phyloP scores from a whole-genome alignment of 225 moss, liverwort and hornwort genomes.

The Bryum argenteum region DNA sequence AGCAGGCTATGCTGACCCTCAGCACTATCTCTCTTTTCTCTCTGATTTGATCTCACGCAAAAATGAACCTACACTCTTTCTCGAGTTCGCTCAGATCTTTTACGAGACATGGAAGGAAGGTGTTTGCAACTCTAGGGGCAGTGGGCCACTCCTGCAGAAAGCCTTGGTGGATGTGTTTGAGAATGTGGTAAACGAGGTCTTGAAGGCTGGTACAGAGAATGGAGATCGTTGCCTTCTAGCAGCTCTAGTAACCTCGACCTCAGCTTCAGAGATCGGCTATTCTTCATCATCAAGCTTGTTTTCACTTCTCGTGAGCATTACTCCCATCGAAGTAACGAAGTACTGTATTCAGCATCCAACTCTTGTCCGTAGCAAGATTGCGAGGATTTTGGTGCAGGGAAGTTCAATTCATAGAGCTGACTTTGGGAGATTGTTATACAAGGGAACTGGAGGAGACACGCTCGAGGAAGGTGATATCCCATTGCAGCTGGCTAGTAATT shows the following conservation, averaged over 20 bases:
- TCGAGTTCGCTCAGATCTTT: conserved; percentile 47
- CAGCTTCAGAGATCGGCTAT: conserved; percentile 13
- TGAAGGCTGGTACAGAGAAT: conserved; percentile 49
- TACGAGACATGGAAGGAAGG: conserved; percentile 40
- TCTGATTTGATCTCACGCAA: conserved; percentile 49
- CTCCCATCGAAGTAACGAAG: conserved; percentile 66
- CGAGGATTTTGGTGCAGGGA: conserved; percentile 59
- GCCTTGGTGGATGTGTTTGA: conserved; percentile 56
- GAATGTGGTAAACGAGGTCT: conserved; percentile 56
- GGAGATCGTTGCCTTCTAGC: conserved; percentile 83
- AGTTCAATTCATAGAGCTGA: conserved; percentile 57
- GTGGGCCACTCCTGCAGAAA: conserved; percentile 29
- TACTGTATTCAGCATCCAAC: conserved; percentile 78
- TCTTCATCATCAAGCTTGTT: conserved; percentile 38
- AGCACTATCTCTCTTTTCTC: conserved; percentile 53
- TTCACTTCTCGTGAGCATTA: conserved; percentile 52
- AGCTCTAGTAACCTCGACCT: conserved; percentile 59
- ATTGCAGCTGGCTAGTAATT: conserved; percentile 42
- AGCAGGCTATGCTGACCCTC: conserved; percentile 58
- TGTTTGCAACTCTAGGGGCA: conserved; percentile 18
- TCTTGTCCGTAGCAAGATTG: conserved; percentile 61
- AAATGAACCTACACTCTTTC: conserved; percentile 34
- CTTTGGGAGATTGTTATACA: conserved; percentile 63
- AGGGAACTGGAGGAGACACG: conserved; percentile 45
- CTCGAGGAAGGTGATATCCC: conserved; percentile 24